Evolutionary conservation across 1,284 basidiomycete species (phyloP).

Genomic region (Apiotrichum montevideense): DNA sequence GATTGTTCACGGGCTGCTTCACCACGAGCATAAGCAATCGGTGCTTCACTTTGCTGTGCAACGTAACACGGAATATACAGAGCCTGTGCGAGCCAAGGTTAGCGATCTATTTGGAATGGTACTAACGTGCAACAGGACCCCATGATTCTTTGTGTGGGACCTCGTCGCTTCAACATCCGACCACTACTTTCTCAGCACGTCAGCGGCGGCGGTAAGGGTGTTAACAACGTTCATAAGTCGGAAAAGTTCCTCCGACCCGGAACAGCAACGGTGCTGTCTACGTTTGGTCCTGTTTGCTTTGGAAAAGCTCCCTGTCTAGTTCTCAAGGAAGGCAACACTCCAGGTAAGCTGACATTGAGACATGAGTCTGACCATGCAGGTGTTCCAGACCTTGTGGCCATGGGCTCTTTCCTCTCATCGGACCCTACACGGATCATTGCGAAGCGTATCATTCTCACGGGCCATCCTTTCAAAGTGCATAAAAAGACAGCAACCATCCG

Average conservation of each 20-base stretch:
- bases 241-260: slow-evolving; percentile 87
- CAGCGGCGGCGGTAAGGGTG: slow-evolving; percentile 77
- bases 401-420: slow-evolving; percentile 78
- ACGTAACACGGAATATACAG: slow-evolving; percentile 90
- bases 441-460: slow-evolving; percentile 88
- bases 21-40: slow-evolving; percentile 95
- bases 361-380: background rate
- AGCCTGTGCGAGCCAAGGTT: slow-evolving; percentile 84
- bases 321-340: background rate
- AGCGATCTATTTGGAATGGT: slow-evolving; percentile 4
- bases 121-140: slow-evolving; percentile 58
- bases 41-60: slow-evolving; percentile 90
- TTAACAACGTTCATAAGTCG: slow-evolving; percentile 96
- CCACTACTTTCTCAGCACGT: slow-evolving; percentile 91
- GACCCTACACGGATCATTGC: slow-evolving; percentile 88
- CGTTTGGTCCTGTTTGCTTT: slow-evolving; percentile 83
- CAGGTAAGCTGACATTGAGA: background rate
- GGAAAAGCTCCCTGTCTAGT: slow-evolving; percentile 70
- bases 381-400: slow-evolving; percentile 83
- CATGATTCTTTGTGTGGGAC: slow-evolving; percentile 80
- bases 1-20: slow-evolving; percentile 73
- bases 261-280: slow-evolving; percentile 71
- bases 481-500: slow-evolving; percentile 95
- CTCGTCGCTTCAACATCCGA: slow-evolving; percentile 72
- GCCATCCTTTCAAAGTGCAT: slow-evolving; percentile 96